A percentile compares a stretch with the other conserved stretches of the same genome.
phyloP scores from a whole-genome alignment of 176 grass and related monocot species.

The Ampelocalamus luodianensis region DNA sequence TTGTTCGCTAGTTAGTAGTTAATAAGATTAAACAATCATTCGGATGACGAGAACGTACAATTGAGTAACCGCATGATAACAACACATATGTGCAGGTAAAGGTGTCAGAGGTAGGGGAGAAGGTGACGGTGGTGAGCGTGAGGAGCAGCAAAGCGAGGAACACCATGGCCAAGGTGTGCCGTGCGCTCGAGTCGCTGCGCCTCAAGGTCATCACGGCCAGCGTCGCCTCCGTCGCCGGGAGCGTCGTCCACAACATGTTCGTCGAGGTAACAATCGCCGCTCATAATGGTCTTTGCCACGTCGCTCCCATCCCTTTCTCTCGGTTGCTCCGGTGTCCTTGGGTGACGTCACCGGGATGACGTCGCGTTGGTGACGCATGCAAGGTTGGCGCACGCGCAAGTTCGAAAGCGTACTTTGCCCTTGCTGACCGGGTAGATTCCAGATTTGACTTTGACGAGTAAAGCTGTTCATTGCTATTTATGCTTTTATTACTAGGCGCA shows the following conservation, averaged over 20 bases:
- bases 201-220: slow-evolving; percentile 64
- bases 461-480: too few species aligned
- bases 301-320: neutral
- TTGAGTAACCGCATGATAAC: neutral
- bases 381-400: too few species aligned
- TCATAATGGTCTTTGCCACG: neutral
- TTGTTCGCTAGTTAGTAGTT: neutral
- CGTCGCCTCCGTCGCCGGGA: slow-evolving; percentile 40
- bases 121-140: slow-evolving; percentile 45
- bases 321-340: neutral
- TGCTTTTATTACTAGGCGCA: too few species aligned
- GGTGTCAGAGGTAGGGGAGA: slow-evolving; percentile 44
- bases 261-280: slow-evolving; percentile 45
- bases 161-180: slow-evolving; percentile 52
- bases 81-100: slow-evolving; percentile 39
- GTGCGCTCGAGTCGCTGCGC: slow-evolving; percentile 51
- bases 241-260: slow-evolving; percentile 58
- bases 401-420: too few species aligned
- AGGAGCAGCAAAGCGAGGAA: slow-evolving; percentile 40
- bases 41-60: neutral
- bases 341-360: neutral
- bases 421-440: too few species aligned
- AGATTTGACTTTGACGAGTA: neutral
- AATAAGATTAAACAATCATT: too few species aligned
- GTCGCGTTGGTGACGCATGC: neutral